Evolutionary conservation across 2,329 filamentous ascomycete genomes (phyloP), one percentile per base, ranked within the genome.

Genomic region (Nemania abortiva): DNA sequence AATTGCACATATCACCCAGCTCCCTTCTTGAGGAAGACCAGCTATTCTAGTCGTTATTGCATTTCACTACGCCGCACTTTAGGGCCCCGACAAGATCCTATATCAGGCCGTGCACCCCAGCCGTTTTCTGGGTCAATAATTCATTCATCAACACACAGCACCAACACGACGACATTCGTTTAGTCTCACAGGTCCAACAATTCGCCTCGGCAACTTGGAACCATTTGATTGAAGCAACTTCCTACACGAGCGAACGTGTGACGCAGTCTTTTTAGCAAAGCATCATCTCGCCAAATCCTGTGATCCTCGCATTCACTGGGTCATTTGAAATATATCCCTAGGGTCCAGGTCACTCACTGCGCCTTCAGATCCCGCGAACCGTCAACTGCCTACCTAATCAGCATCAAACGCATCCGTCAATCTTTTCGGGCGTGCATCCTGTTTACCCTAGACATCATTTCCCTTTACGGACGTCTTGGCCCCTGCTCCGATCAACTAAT

Each of bases 271-370:
- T 57, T 65, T n/a, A n/a, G n/a, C n/a, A n/a, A n/a, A 63, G 66
- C 70, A 71, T 75, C 74, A 70, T 74, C 65, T 71, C 72, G 68
- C 67, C 66, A 65, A 59, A 71, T 69, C 72, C 72, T 66, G 72
- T 74, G 69, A 74, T 69, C 63, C 63, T 54, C 61, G 22, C 50
- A 39, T 42, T 55, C 52, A 49, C 37, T 66, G 58, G 47, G 37
- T 67, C 58, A 60, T 67, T 69, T 63, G 57, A 65, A 67, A 66
- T 67, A 53, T 57, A 63, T 10, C 31, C 59, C 65, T 31, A 55
- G 56, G 59, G 29, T 53, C 27, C n/a, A 45, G 62, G 53, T n/a
- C n/a, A n/a, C n/a, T 47, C 56, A 63, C 73, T 71, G 73, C 71
- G 72, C 70, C 71, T 71, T 52, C 22, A 37, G 27, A 66, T 45